Evolutionary conservation across 2,329 filamentous ascomycete genomes (phyloP).

Genomic region (Didymella keratinophila): DNA sequence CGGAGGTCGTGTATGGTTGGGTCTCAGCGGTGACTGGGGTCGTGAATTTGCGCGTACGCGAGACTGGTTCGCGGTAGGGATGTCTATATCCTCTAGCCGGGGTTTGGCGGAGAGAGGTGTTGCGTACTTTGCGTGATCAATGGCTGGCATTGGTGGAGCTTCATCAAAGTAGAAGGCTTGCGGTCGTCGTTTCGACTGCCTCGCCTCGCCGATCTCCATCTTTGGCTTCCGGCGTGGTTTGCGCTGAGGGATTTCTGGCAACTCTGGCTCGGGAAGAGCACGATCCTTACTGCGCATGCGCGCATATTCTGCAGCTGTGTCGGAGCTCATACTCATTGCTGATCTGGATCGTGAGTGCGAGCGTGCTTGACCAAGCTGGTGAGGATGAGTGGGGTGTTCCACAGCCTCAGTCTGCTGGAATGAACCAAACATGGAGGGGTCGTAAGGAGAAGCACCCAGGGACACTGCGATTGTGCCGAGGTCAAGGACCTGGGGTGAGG

Average conservation of each 20-base stretch:
- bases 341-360: constrained; percentile 41
- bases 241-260: constrained; percentile 32
- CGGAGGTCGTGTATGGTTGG: constrained; percentile 18
- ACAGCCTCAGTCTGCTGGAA: constrained; percentile 26
- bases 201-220: constrained; percentile 36
- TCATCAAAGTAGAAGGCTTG: constrained; percentile 17
- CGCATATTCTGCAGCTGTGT: constrained; percentile 47
- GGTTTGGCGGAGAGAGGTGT: constrained; percentile 17
- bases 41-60: constrained; percentile 11
- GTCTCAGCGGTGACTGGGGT: constrained; percentile 13
- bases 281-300: constrained; percentile 48
- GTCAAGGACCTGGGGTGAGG: constrained; percentile 44
- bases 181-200: constrained; percentile 28
- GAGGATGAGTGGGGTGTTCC: constrained; percentile 43
- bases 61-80: constrained; percentile 14
- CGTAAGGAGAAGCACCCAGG: constrained; percentile 55
- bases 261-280: constrained; percentile 27
- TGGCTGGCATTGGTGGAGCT: constrained; percentile 32
- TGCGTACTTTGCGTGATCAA: constrained; percentile 27
- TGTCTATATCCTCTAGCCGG: constrained; percentile 14
- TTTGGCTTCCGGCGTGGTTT: constrained; percentile 42
- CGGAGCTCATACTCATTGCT: constrained; percentile 46
- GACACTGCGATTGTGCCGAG: constrained; percentile 53
- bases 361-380: constrained; percentile 44
- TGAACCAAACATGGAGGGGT: constrained; percentile 47